These are phyloP conservation scores for Fusarium agapanthi DNA, from an alignment of 2,329 filamentous ascomycete genomes.

Conservation along the genomic window DNA sequence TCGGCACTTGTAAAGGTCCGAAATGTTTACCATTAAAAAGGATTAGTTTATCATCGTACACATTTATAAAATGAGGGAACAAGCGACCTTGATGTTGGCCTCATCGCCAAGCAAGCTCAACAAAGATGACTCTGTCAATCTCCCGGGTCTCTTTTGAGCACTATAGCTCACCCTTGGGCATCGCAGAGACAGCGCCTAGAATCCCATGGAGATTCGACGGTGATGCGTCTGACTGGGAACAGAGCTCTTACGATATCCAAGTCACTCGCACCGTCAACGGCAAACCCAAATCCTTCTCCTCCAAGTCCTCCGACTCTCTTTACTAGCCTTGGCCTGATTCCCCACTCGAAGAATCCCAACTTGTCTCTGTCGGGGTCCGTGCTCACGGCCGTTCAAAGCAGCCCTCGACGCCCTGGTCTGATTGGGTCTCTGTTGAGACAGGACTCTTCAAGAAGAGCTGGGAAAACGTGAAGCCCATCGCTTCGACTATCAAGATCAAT, in stretches of 20 bases:
- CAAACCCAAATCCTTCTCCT: slow-evolving; percentile 25
- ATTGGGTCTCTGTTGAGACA: slow-evolving; percentile 48
- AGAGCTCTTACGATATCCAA: slow-evolving; percentile 55
- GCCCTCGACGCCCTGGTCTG: slow-evolving; percentile 39
- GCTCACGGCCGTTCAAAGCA: slow-evolving; percentile 42
- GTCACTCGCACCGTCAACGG: slow-evolving; percentile 40
- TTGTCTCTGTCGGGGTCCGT: slow-evolving; percentile 47
- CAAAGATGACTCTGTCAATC: slow-evolving; percentile 50
- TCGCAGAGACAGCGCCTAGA: slow-evolving; percentile 53
- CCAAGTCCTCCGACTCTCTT: slow-evolving; percentile 50
- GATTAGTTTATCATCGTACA: accelerated
- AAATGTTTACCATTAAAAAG: not conserved
- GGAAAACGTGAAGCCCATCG: slow-evolving; percentile 43
- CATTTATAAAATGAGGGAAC: not conserved
- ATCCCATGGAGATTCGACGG: slow-evolving; percentile 58
- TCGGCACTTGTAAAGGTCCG: too few species aligned
- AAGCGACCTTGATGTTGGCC: accelerated
- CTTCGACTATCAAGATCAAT: slow-evolving; percentile 43
- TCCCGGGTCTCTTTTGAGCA: slow-evolving; percentile 54
- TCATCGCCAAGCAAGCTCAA: not conserved
- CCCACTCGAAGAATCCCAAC: slow-evolving; percentile 44
- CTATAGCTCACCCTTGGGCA: slow-evolving; percentile 52
- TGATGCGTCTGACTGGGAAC: slow-evolving; percentile 51
- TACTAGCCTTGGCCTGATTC: slow-evolving; percentile 56
- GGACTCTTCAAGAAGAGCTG: slow-evolving; percentile 44